These are phyloP conservation scores for Cadophora sp. DNA, from an alignment of 2,329 filamentous ascomycete species.

Conservation along the genomic window DNA sequence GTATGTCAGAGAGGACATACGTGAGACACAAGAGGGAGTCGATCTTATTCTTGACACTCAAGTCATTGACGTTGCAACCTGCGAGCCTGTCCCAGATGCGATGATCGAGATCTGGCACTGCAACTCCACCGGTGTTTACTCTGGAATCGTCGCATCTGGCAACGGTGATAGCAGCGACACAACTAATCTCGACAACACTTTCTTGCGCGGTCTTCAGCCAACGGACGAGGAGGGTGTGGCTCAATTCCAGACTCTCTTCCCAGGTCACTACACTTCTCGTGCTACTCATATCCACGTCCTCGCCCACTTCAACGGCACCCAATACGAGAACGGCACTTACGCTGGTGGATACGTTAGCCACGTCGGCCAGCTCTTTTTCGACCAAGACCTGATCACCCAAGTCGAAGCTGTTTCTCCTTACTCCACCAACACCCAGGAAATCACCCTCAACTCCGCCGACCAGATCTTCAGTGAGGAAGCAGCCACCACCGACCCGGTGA, in stretches of 20 bases:
- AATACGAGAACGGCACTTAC: constrained; percentile 53
- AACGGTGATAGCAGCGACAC: constrained; percentile 50
- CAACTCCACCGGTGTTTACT: constrained; percentile 51
- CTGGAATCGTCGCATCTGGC: constrained; percentile 47
- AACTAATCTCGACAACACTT: constrained; percentile 49
- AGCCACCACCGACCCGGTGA: constrained; percentile 56
- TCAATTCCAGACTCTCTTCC: constrained; percentile 52
- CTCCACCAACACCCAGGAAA: constrained; percentile 51
- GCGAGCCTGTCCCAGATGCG: constrained; percentile 48
- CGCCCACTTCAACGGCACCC: constrained; percentile 49
- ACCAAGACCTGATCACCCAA: constrained; percentile 61
- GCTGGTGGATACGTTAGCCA: constrained; percentile 59
- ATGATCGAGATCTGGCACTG: constrained; percentile 51
- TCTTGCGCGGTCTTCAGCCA: constrained; percentile 50
- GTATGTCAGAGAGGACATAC: constrained; percentile 48
- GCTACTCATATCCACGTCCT: constrained; percentile 57
- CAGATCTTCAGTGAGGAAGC: constrained; percentile 54
- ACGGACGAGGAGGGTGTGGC: constrained; percentile 52
- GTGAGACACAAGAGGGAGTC: constrained; percentile 47
- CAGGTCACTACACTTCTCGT: constrained; percentile 53
- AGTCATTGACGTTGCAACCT: constrained; percentile 50
- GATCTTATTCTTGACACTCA: constrained; percentile 52
- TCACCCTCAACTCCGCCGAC: constrained; percentile 58
- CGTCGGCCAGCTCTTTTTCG: constrained; percentile 70
- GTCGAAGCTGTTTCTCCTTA: constrained; percentile 59